Percentiles rank a stretch among this genome's conserved stretches.
These are phyloP conservation scores for Dunaliella sp. DNA, from an alignment of 139 green algal genomes.

Conservation along the genomic window DNA sequence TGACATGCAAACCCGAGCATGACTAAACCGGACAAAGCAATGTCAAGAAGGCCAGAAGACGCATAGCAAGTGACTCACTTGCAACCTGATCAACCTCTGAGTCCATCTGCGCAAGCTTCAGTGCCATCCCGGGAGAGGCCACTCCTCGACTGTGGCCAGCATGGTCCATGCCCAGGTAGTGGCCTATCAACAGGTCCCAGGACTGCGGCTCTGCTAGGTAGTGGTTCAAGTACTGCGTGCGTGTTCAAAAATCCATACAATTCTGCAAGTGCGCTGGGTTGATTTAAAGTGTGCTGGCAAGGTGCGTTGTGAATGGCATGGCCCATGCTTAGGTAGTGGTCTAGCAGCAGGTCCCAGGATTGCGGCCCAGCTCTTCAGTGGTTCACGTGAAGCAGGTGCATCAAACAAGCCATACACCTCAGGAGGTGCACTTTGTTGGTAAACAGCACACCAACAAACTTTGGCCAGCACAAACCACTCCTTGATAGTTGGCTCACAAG, in stretches of 20 bases:
- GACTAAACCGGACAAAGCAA: too few relatives aligned
- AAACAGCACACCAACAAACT: too few relatives aligned
- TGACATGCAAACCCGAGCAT: too few relatives aligned
- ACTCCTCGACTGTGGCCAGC: conserved; percentile 85
- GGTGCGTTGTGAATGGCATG: conserved; percentile 94
- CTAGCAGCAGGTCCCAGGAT: conserved; percentile 88
- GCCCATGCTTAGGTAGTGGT: conserved; percentile 93
- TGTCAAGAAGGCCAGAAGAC: too few relatives aligned
- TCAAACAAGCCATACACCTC: too few relatives aligned
- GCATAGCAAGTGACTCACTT: conserved; percentile 17
- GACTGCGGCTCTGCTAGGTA: neutral
- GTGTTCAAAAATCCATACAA: too few relatives aligned
- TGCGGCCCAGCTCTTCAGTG: neutral
- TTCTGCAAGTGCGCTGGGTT: too few relatives aligned
- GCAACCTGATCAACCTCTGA: conserved; percentile 43
- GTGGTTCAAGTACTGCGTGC: conserved; percentile 8
- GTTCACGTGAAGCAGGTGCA: conserved; percentile 1
- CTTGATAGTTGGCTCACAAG: too few relatives aligned
- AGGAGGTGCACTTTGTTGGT: too few relatives aligned
- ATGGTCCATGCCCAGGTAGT: conserved; percentile 96
- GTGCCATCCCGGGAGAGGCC: conserved; percentile 63
- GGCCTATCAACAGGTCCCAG: conserved; percentile 90
- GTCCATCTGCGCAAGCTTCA: conserved; percentile 89
- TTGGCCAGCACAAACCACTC: too few relatives aligned
- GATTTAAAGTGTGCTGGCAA: too few relatives aligned